Evolutionary conservation across 2,329 filamentous ascomycete genomes (phyloP), one percentile per base, ranked within the genome.

Genomic region (Colletotrichum godetiae): DNA sequence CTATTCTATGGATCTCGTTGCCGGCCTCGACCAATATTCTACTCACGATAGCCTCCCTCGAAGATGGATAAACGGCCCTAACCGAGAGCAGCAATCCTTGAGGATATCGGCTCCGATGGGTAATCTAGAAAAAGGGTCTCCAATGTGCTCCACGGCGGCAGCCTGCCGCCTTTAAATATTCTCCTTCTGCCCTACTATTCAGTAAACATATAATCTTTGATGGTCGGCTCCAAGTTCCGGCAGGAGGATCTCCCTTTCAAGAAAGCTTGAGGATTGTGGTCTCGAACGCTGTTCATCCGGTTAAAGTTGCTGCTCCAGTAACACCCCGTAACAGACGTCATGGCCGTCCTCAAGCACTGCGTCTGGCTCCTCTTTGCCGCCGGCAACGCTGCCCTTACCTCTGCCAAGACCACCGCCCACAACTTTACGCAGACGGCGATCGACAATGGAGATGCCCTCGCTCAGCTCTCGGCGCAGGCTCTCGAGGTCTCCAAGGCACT

Each of bases 381-480:
- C 22, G 49, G 33, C 12, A 60, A 52, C 49, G 64, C 52, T 15
- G 49, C 52, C 13, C 10, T 62, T 49, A 37, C 68, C 13, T 22
- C 35, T 27, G 58, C 63, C 15, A 59, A 58, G n/a, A 10, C 64
- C 4, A n/a, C 13, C 29, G 27, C 57, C n/a, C 24, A 52, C 52
- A 62, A 69, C 53, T 73, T 70, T 22, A 31, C 66, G 1, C 65
- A 56, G 7, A 37, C 29, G 11, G 66, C 66, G 11, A 73, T 73
- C 22, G 66, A 65, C 10, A 49, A 49, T 3, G 70, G 70, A n/a
- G 59, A 60, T 5, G 70, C 70, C 15, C 67, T 70, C 2, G n/a
- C 59, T 11, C 59, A 37, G 22, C 67, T 65, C 4, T 24, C 22
- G 15, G 42, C 37, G 22, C 35, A 72, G 19, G 65, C 69, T 22